A percentile compares a stretch with the other conserved stretches of the same genome.
These are phyloP conservation scores for Veloporphyrellus conicus DNA, from an alignment of 1,284 basidiomycete species.

Conservation along the genomic window DNA sequence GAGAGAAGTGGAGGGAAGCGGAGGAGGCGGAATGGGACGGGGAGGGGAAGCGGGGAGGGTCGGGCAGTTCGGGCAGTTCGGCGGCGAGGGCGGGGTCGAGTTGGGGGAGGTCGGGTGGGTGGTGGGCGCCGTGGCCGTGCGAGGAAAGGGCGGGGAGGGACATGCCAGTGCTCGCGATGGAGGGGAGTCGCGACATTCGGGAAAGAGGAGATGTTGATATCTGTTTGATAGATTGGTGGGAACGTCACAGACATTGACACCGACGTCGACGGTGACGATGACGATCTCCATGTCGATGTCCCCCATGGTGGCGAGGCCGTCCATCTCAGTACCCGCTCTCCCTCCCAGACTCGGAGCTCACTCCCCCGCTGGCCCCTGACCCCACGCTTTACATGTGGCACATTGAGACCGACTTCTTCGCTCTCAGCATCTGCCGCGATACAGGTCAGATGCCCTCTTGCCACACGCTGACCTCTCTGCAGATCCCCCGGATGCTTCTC, in stretches of 20 bases:
- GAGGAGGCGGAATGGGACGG: background rate
- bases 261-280: background rate
- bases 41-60: background rate
- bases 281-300: too few species aligned
- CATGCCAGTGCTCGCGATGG: constrained; percentile 23
- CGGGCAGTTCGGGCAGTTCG: background rate
- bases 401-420: too few species aligned
- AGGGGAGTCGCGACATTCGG: constrained; percentile 2
- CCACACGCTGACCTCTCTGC: too few species aligned
- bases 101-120: constrained; percentile 3
- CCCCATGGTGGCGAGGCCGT: too few species aligned
- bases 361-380: too few species aligned
- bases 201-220: constrained; percentile 14
- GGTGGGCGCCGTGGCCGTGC: background rate
- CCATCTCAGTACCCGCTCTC: too few species aligned
- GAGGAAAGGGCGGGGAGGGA: constrained; percentile 13
- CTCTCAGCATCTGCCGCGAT: too few species aligned
- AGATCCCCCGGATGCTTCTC: background rate
- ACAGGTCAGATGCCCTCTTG: too few species aligned
- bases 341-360: too few species aligned
- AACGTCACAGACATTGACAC: constrained; percentile 5
- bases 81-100: constrained; percentile 6
- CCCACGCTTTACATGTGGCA: too few species aligned
- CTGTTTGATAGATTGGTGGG: constrained; percentile 22
- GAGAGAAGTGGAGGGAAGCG: background rate